phyloP scores from a whole-genome alignment of 768 basidiomycete species.

The Mycena polygramma region DNA sequence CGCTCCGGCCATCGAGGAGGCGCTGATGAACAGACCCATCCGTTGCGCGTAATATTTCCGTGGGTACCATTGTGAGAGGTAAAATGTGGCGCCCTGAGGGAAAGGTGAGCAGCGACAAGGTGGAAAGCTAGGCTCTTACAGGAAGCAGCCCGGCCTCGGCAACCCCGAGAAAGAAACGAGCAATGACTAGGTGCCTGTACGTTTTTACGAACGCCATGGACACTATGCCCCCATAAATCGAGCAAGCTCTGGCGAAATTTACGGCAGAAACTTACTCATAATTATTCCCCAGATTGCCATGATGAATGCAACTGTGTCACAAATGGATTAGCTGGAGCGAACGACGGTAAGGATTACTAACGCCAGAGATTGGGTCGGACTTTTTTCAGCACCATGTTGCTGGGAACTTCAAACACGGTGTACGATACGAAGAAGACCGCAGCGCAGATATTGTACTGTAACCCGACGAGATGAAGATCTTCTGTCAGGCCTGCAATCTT shows the following conservation, averaged over 20 bases:
- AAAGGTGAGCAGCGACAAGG: not conserved
- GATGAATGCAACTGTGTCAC: constrained; percentile 10
- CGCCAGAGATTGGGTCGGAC: constrained; percentile 26
- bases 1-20: constrained; percentile 19
- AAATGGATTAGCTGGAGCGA: not conserved
- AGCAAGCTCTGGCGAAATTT: not conserved
- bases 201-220: constrained; percentile 25
- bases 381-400: constrained; percentile 27
- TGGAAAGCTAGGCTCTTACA: not conserved
- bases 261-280: constrained; percentile 1
- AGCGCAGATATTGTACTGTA: constrained; percentile 49
- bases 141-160: constrained; percentile 21
- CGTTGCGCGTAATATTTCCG: constrained; percentile 13
- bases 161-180: constrained; percentile 17
- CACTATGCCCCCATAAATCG: not conserved
- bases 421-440: constrained; percentile 30
- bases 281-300: constrained; percentile 19
- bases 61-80: constrained; percentile 24
- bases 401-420: constrained; percentile 24
- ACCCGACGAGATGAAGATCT: constrained; percentile 46
- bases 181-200: constrained; percentile 5
- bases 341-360: not conserved
- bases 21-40: constrained; percentile 23
- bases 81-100: constrained; percentile 19
- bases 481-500: constrained; percentile 50